Evolutionary conservation across 164 flowering plant species (phyloP).

Genomic region (Nelumbo lutea): DNA sequence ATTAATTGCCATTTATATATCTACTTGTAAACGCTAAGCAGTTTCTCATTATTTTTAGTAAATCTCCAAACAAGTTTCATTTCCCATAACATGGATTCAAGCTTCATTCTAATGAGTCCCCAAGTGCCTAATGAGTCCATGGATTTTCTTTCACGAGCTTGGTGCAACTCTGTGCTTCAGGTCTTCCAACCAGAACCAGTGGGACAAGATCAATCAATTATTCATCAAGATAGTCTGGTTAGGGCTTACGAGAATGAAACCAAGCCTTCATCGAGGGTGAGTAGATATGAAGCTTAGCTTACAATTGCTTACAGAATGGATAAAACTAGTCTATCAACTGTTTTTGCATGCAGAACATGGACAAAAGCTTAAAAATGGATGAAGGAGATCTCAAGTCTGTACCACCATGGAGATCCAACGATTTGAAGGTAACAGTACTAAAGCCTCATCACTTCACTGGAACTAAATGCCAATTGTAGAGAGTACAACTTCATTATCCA

Average conservation of each 20-base stretch:
- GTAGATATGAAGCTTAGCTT: slow-evolving; percentile 3
- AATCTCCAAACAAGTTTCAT: slow-evolving; percentile 1
- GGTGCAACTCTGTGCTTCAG: slow-evolving; percentile 85
- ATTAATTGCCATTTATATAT: slow-evolving; percentile 1
- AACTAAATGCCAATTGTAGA: neutral
- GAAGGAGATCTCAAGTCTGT: slow-evolving; percentile 33
- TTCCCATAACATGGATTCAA: slow-evolving; percentile 36
- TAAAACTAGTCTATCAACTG: neutral
- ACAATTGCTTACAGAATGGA: no score
- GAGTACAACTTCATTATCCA: neutral
- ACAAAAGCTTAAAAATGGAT: slow-evolving; percentile 42
- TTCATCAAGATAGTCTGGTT: slow-evolving; percentile 31
- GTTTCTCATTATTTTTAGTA: slow-evolving; percentile 4
- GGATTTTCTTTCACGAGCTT: slow-evolving; percentile 76
- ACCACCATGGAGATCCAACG: slow-evolving; percentile 83
- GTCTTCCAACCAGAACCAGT: slow-evolving; percentile 59
- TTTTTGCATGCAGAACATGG: slow-evolving; percentile 33
- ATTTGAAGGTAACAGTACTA: slow-evolving; percentile 54
- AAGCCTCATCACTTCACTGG: neutral
- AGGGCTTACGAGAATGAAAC: slow-evolving; percentile 24
- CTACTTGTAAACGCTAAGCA: neutral
- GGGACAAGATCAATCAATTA: slow-evolving; percentile 35
- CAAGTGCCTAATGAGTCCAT: slow-evolving; percentile 68
- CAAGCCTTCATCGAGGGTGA: slow-evolving; percentile 32
- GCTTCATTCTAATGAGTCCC: slow-evolving; percentile 34